These are phyloP conservation scores for Effrenium voratum DNA, from an alignment of 73 alveolate genomes.

Conservation along the genomic window DNA sequence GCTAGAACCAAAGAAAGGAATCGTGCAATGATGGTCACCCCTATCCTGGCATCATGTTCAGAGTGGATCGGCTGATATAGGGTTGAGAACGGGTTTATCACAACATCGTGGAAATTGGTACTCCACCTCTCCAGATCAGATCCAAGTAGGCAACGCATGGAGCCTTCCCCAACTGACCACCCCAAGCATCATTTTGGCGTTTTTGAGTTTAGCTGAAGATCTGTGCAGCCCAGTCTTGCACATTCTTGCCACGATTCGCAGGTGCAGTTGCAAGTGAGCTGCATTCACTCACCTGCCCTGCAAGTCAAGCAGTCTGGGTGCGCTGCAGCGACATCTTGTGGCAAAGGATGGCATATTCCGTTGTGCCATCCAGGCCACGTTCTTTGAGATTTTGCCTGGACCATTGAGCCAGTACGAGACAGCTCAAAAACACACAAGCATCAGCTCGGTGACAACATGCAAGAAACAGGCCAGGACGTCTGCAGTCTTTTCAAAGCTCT, in stretches of 20 bases:
- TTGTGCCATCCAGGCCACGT: constrained; percentile 59
- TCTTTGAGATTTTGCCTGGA: constrained; percentile 75
- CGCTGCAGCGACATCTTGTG: constrained; percentile 86
- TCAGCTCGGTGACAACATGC: neutral
- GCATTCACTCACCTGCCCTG: neutral
- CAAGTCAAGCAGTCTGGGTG: neutral
- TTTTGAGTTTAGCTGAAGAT: neutral
- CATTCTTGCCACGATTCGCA: neutral
- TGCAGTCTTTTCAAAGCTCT: constrained; percentile 53
- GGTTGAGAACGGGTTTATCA: no score
- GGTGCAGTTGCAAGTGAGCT: neutral
- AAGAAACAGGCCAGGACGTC: constrained; percentile 13
- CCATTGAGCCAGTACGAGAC: neutral
- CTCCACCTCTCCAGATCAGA: neutral
- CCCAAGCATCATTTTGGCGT: neutral
- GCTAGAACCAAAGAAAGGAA: no score
- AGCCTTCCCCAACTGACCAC: neutral
- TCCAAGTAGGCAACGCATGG: neutral
- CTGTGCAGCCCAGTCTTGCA: neutral
- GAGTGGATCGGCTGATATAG: no score
- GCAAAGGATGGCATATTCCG: constrained; percentile 70
- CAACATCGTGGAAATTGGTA: neutral
- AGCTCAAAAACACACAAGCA: neutral
- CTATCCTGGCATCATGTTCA: no score
- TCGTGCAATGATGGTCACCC: no score